Evolutionary conservation across 768 basidiomycete genomes (phyloP).

Genomic region (Russula sp.): DNA sequence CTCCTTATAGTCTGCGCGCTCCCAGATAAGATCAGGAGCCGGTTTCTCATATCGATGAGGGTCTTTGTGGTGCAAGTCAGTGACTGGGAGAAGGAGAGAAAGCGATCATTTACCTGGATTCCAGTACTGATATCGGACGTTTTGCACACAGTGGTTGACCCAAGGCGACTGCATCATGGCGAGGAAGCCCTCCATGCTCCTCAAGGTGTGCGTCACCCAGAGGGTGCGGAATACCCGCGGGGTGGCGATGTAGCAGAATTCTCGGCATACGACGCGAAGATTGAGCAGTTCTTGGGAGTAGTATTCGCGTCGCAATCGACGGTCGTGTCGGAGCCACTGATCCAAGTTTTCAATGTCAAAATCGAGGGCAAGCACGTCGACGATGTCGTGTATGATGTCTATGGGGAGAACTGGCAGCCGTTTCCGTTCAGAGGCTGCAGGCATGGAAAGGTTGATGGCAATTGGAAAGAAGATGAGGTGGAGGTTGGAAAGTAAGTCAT

Average conservation of each 20-base stretch:
- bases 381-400: conserved; percentile 11
- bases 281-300: conserved; percentile 1
- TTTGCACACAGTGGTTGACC: not conserved
- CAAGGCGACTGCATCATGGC: conserved; percentile 3
- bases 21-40: not conserved
- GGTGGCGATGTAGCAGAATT: conserved; percentile 4
- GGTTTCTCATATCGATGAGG: conserved; percentile 1
- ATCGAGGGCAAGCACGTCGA: not conserved
- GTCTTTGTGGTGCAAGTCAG: not conserved
- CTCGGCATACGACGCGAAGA: conserved; percentile 5
- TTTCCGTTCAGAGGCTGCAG: not conserved
- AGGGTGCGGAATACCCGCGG: conserved; percentile 7
- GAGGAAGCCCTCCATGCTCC: conserved; percentile 7
- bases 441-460: not conserved
- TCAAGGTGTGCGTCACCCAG: conserved; percentile 6
- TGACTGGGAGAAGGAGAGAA: not conserved
- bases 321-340: not conserved
- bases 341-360: conserved; percentile 5
- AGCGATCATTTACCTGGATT: conserved; percentile 6
- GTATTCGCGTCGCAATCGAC: not conserved
- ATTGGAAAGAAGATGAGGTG: not conserved
- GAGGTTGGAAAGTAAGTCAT: not conserved
- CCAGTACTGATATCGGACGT: conserved; percentile 13
- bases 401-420: not conserved
- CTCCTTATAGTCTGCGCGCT: not conserved